Evolutionary conservation across 345 rosid species (phyloP), one percentile per base, ranked within the genome.

Genomic region (Litchi chinensis): DNA sequence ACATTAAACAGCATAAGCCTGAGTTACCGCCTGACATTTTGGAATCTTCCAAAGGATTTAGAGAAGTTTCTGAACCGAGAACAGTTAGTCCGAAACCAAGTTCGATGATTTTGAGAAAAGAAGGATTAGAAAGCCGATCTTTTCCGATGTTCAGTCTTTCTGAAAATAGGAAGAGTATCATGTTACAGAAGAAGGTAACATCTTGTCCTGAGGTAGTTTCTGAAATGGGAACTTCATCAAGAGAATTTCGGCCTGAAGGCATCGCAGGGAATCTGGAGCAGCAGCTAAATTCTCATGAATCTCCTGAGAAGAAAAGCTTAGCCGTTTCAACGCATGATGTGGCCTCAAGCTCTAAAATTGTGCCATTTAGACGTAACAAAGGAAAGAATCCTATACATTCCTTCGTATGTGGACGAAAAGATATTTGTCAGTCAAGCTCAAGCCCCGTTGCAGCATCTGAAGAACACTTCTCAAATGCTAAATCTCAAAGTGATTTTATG

Each of bases 321-420:
- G 79, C 70, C 48, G 72, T 81, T 76, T 86, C 87, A 11, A 48
- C 54, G 64, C 80, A 70, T 43, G 80, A 84, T 76, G 77, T 75
- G 9, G 89, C 86, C 26, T 82, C 91, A 44, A 85, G 85, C 82
- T 89, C 90, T 67, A 84, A 82, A 82, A 21, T 70, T 87, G 80
- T 85, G 71, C 84, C 80, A 19, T 63, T 73, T 59, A 79, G 80
- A 72, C 63, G 39, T 77, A 40, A 79, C 40, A 64, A 73, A 12
- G 74, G 71, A 77, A 79, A 80, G 75, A 70, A 82, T 46, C 78
- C 81, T 24, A 44, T 43, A 22, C 79, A 73, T 50, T 69, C 78
- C 32, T 77, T 85, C 79, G 37, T 83, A 57, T 16, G 70, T 63
- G 18, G 64, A 0, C 77, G 71, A 68, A 85, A 82, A 24, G 81